Percentiles rank a stretch among this genome's conserved stretches.
These are phyloP conservation scores for Talaromyces albobiverticillius DNA, from an alignment of 2,329 filamentous ascomycete species.

Conservation along the genomic window DNA sequence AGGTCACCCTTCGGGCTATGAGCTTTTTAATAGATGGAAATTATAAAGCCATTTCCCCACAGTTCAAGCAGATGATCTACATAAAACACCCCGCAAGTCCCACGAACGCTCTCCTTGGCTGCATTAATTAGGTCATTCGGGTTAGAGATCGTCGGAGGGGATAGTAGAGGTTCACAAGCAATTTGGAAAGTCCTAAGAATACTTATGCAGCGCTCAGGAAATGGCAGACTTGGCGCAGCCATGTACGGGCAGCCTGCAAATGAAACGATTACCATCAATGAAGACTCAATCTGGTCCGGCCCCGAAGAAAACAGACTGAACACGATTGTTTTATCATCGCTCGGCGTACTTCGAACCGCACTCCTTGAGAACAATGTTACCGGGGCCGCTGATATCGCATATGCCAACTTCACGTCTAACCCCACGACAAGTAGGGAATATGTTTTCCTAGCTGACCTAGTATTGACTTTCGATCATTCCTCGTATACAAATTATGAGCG, in stretches of 20 bases:
- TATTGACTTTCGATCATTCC: not conserved
- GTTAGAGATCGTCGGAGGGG: no score
- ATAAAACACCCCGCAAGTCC: no score
- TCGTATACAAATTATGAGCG: not conserved
- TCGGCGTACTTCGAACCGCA: not conserved
- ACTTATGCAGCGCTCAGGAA: no score
- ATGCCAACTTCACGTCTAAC: not conserved
- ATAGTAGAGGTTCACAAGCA: no score
- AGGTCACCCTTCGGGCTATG: no score
- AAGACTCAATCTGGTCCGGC: slow-evolving; percentile 22
- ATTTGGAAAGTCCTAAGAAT: no score
- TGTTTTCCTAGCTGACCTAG: not conserved
- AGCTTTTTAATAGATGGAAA: no score
- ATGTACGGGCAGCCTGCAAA: slow-evolving; percentile 15
- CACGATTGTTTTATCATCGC: not conserved
- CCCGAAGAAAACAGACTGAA: slow-evolving; percentile 18
- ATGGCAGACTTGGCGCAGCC: slow-evolving; percentile 19
- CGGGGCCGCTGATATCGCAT: not conserved
- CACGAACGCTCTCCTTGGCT: no score
- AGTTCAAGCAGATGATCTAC: no score
- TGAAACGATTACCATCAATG: slow-evolving; percentile 21
- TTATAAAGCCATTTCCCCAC: no score
- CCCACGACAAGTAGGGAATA: not conserved
- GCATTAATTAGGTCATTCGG: no score
- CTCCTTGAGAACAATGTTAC: not conserved